Conservation (phyloP, 2,329 filamentous ascomycete genomes). For the Didymella pinodella region DNA sequence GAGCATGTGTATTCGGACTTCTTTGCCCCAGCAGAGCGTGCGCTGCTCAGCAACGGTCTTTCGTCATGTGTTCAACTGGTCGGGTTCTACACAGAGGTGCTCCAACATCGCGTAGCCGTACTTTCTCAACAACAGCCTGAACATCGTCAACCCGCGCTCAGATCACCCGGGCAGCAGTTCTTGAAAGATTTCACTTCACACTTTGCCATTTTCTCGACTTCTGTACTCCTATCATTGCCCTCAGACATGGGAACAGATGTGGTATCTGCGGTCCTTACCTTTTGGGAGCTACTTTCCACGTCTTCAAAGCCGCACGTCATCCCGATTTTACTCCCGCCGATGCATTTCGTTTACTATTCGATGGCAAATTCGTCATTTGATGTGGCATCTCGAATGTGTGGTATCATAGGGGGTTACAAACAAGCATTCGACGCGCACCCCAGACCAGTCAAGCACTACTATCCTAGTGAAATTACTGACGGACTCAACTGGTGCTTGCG, state of each 20-base stretch:
- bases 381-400: slow-evolving; percentile 72
- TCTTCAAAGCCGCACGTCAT: slow-evolving; percentile 52
- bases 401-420: slow-evolving; percentile 76
- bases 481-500: slow-evolving; percentile 85
- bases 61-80: slow-evolving; percentile 68
- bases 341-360: slow-evolving; percentile 73
- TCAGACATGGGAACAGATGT: slow-evolving; percentile 48
- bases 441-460: slow-evolving; percentile 50
- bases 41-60: slow-evolving; percentile 49
- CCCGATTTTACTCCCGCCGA: slow-evolving; percentile 72
- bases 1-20: slow-evolving; percentile 51
- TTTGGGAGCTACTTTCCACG: slow-evolving; percentile 70
- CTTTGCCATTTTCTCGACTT: slow-evolving; percentile 42
- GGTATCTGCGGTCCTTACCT: slow-evolving; percentile 65
- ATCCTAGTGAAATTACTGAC: slow-evolving; percentile 52
- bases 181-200: slow-evolving; percentile 44
- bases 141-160: slow-evolving; percentile 28
- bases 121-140: slow-evolving; percentile 38
- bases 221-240: slow-evolving; percentile 41
- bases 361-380: slow-evolving; percentile 71
- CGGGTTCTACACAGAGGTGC: slow-evolving; percentile 70
- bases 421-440: slow-evolving; percentile 72
- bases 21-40: slow-evolving; percentile 52
- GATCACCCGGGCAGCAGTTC: slow-evolving; percentile 52
- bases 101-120: slow-evolving; percentile 62